Conservation (phyloP, 2,329 filamentous ascomycete species). For the Colletotrichum brevisporum region DNA sequence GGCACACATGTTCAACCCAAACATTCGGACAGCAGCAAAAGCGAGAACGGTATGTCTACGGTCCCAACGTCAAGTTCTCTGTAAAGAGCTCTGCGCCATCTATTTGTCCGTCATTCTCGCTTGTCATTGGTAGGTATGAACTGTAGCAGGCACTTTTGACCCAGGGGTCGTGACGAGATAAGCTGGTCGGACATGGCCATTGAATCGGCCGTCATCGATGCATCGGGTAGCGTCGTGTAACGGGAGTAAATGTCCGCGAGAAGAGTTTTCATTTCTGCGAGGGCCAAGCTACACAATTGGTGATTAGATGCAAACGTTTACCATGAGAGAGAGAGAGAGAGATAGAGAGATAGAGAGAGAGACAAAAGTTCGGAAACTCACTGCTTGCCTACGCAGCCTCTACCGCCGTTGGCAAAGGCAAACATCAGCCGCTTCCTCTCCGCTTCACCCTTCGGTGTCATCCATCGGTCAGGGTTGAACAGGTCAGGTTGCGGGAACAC, state of each 20-base stretch:
- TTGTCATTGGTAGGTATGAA: conserved; percentile 55
- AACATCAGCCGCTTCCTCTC: conserved; percentile 76
- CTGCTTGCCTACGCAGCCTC: conserved; percentile 78
- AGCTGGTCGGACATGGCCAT: conserved; percentile 79
- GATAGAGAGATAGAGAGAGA: not conserved
- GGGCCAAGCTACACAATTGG: conserved; percentile 64
- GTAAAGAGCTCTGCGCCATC: too few relatives aligned
- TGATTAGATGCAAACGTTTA: conserved; percentile 5
- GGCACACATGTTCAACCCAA: too few relatives aligned
- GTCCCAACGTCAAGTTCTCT: too few relatives aligned
- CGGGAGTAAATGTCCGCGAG: conserved; percentile 73
- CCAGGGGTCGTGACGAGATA: conserved; percentile 74
- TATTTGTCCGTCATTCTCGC: not conserved
- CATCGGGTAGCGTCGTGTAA: conserved; percentile 69
- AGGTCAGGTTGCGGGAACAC: conserved; percentile 84
- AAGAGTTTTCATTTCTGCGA: conserved; percentile 78
- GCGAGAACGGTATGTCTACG: too few relatives aligned
- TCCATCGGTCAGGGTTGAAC: conserved; percentile 88
- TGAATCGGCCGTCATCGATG: conserved; percentile 64
- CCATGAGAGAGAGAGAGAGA: not conserved
- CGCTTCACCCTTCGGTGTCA: conserved; percentile 79
- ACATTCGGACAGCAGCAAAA: too few relatives aligned
- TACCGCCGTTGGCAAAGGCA: conserved; percentile 75
- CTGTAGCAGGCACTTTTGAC: conserved; percentile 70
- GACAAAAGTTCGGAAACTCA: conserved; percentile 51